Percentiles rank a stretch among this genome's conserved stretches.
These are phyloP conservation scores for Atkinsonella texensis DNA, from an alignment of 2,329 filamentous ascomycete genomes.

Conservation along the genomic window DNA sequence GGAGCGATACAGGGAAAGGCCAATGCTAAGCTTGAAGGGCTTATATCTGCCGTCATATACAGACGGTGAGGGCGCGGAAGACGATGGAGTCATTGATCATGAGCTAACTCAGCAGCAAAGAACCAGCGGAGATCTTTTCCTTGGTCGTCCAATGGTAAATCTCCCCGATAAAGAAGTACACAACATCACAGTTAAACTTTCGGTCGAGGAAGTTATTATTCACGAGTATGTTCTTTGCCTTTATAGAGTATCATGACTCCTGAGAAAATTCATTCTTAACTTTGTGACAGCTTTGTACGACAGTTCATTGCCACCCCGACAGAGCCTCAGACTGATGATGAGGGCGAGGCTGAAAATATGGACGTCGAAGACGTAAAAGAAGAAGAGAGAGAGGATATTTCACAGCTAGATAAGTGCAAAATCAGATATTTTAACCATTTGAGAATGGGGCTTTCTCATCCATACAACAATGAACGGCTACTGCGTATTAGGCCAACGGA, in stretches of 20 bases:
- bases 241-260: not conserved
- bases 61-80: conserved; percentile 13
- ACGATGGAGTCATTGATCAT: not conserved
- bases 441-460: conserved; percentile 14
- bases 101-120: conserved; percentile 8
- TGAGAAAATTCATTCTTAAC: not conserved
- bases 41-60: conserved; percentile 15
- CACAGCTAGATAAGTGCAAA: not conserved
- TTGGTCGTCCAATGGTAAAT: conserved; percentile 14
- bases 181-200: conserved; percentile 15
- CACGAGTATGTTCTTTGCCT: conserved; percentile 10
- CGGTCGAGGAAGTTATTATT: conserved; percentile 15
- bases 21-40: conserved; percentile 10
- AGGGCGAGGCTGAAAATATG: not conserved
- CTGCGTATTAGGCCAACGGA: conserved; percentile 4
- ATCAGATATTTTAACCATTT: not conserved
- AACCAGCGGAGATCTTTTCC: conserved; percentile 16
- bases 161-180: conserved; percentile 10
- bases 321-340: not conserved
- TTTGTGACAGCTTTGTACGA: not conserved
- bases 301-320: not conserved
- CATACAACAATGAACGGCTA: conserved; percentile 17
- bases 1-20: conserved; percentile 4
- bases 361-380: not conserved
- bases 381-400: not conserved